Evolutionary conservation across 805 yeast species (phyloP).

Genomic region (Millerozyma miso): DNA sequence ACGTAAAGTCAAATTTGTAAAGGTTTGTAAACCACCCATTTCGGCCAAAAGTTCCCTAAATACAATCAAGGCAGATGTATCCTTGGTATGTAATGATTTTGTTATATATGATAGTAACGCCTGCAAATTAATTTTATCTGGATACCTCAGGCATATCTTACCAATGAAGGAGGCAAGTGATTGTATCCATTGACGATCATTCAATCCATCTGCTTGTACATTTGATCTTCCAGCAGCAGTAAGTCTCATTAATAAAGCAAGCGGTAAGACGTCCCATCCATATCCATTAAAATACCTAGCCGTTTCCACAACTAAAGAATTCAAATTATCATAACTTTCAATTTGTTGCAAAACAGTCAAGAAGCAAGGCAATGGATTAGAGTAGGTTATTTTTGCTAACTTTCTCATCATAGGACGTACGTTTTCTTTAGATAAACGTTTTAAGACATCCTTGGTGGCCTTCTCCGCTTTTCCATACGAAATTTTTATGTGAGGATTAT

Average conservation of each 20-base stretch:
- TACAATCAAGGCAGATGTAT: conserved; percentile 57
- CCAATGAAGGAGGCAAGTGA: conserved; percentile 79
- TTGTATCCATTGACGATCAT: conserved; percentile 81
- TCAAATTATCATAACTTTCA: conserved; percentile 88
- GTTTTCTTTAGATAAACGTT: conserved; percentile 78
- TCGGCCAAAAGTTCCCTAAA: conserved; percentile 61
- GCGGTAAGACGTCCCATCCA: conserved; percentile 83
- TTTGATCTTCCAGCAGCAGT: conserved; percentile 60
- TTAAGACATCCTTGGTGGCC: conserved; percentile 70
- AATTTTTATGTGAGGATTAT: conserved; percentile 50
- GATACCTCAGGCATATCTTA: conserved; percentile 54
- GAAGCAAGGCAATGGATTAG: conserved; percentile 78
- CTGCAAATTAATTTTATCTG: conserved; percentile 49
- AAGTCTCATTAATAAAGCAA: conserved; percentile 65
- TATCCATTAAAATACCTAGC: conserved; percentile 70
- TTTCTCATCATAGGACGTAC: conserved; percentile 67
- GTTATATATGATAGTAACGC: conserved; percentile 60
- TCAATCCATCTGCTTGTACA: conserved; percentile 73
- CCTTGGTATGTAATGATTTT: conserved; percentile 59
- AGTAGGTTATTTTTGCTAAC: conserved; percentile 64
- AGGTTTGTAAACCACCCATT: conserved; percentile 77
- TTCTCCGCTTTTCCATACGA: conserved; percentile 68
- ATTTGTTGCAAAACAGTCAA: conserved; percentile 70
- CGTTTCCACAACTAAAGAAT: conserved; percentile 70
- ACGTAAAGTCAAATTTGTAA: conserved; percentile 58